phyloP scores from a whole-genome alignment of 805 yeast genomes.

The Teunomyces lycoperdinae region DNA sequence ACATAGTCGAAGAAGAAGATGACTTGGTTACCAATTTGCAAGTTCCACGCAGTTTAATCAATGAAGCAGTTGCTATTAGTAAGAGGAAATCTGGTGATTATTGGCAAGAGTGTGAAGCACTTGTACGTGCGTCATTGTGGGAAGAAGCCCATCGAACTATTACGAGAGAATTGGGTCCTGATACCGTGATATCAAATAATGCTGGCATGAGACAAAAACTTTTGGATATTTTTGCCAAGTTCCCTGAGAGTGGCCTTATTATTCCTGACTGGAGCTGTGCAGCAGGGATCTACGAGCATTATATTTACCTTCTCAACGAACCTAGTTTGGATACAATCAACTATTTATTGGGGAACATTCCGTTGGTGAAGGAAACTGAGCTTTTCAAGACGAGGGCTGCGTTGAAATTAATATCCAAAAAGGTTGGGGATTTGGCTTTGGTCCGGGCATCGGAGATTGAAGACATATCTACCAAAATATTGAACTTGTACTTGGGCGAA shows the following conservation, averaged over 20 bases:
- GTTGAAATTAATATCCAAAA: constrained; percentile 50
- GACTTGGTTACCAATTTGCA: constrained; percentile 37
- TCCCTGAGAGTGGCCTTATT: constrained; percentile 40
- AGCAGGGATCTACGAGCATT: constrained; percentile 56
- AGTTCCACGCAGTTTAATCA: constrained; percentile 48
- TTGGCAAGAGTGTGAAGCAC: constrained; percentile 58
- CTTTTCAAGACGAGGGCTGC: constrained; percentile 26
- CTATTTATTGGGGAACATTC: constrained; percentile 45
- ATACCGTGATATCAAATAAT: constrained; percentile 53
- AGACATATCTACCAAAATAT: constrained; percentile 11
- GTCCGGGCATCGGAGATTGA: constrained; percentile 9
- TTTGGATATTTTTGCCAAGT: constrained; percentile 35
- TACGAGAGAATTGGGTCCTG: constrained; percentile 66
- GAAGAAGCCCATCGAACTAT: constrained; percentile 63
- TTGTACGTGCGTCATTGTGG: constrained; percentile 58
- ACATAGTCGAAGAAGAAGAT: constrained; percentile 27
- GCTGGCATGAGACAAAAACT: constrained; percentile 33
- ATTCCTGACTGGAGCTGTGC: constrained; percentile 55
- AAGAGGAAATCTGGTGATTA: constrained; percentile 49
- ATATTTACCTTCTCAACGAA: constrained; percentile 32
- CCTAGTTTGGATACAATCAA: constrained; percentile 24
- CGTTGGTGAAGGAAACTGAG: constrained; percentile 31
- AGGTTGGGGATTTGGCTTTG: constrained; percentile 42
- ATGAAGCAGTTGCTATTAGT: constrained; percentile 59
- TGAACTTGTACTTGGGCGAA: constrained; percentile 16